Percentiles rank a stretch among this genome's conserved stretches.
Conservation (phyloP, 164 flowering plant species). For the Magnolia kwangsiensis region DNA sequence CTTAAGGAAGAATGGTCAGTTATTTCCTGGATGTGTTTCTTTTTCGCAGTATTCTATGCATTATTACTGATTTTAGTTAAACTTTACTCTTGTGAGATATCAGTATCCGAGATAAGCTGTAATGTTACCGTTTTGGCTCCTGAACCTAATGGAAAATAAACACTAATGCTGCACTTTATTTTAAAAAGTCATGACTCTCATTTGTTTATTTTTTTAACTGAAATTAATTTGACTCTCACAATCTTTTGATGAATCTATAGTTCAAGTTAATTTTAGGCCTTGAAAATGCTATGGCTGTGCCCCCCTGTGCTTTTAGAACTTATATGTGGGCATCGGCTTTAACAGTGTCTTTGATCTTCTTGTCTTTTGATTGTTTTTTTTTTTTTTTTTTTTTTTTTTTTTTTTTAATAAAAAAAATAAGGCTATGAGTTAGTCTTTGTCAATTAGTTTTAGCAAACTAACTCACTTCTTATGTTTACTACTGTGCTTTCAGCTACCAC, state of each 20-base stretch:
- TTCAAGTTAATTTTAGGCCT: neutral
- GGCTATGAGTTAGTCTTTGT: neutral
- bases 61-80: too few relatives aligned
- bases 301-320: neutral
- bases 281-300: neutral
- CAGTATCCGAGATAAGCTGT: too few relatives aligned
- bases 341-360: neutral
- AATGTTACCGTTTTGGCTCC: too few relatives aligned
- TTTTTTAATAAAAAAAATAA: neutral
- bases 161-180: neutral
- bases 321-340: neutral
- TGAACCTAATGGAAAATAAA: too few relatives aligned
- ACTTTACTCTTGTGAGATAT: too few relatives aligned
- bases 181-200: neutral
- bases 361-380: neutral
- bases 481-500: constrained; percentile 62
- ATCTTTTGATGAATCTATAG: neutral
- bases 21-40: too few relatives aligned
- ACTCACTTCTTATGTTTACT: neutral
- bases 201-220: neutral
- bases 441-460: neutral
- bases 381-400: neutral
- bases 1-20: too few relatives aligned
- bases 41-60: too few relatives aligned
- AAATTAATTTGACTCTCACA: neutral